Evolutionary conservation across 2,329 filamentous ascomycete genomes (phyloP), one percentile per base, ranked within the genome.

Genomic region (Diplodia scrobiculata): DNA sequence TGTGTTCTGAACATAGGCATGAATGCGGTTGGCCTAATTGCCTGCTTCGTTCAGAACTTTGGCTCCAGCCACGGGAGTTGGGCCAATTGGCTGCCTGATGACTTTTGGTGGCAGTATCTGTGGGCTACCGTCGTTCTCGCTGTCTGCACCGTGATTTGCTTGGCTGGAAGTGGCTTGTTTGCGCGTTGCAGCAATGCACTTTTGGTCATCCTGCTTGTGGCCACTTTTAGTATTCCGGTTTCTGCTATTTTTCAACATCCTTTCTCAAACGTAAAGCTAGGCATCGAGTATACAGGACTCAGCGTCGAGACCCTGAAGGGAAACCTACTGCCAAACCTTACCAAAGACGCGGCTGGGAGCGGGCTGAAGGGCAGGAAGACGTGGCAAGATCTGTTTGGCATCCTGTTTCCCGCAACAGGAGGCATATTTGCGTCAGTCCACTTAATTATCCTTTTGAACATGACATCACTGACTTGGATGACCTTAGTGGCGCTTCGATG

Each of bases 1-100:
- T 91, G 91, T 69, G 89, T 91, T 1, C 86, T 96, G 73, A 96
- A 94, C 74, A 92, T 91, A 0, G 90, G 90, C 45, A 86, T 96
- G 83, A 96, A 96, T 73, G 86, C 93, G 27, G 91, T 96, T 51
- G 92, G 91, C 80, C 82, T 96, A 53, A 86, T 96, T 69, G 90
- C 95, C 78, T 96, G 91, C 72, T 83, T 96, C 66, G 87, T 86
- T 63, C 84, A 93, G 68, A 93, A 92, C 71, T 86, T 93, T 72
- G 90, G 89, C 1, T 74, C 81, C 3, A 71, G 76, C 19, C 80
- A 81, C 59, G 87, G 87, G 17, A 83, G 82, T 55, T 84, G 84
- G 82, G 79, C 79, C 32, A 82, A 86, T 19, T 81, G 84, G 55
- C 83, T 96, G 38, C 86, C 87, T 0, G 84, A 90, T 71, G 87